Base-by-base conservation (phyloP, 805 yeast species). In the Yamadazyma olivae region DNA sequence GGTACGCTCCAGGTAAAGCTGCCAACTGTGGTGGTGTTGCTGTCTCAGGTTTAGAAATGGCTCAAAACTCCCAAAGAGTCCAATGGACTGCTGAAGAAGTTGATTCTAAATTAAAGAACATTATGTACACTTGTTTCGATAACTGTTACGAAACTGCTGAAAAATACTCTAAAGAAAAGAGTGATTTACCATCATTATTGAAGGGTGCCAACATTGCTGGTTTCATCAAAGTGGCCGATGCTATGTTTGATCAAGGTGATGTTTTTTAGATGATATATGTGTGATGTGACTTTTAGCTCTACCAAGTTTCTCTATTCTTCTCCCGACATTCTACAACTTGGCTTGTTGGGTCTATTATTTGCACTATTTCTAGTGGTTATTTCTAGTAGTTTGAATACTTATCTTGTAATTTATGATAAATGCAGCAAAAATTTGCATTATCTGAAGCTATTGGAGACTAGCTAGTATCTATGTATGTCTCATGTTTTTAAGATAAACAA, bases 1-100 rank as follows among this genome's bases (percentile, higher is more conserved):
- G 99, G 99, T 91, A 90, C 72, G 98, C 95, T 57, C 97, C 97
- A 63, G 98, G 97, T 71, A 91, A 91, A 80, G 97, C 97, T 53
- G 91, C 97, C 58, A 91, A 91, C 81, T 84, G 95, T 74, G 99
- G 98, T 74, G 99, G 99, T 81, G 99, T 91, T 54, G 95, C 96
- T 41, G 97, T 90, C 40, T 88, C 96, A 41, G 98, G 97, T 61
- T 78, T 91, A 51, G 99, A 91, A 77, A 93, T 91, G 99, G 97
- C 98, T 49, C 99, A 91, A 76, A 93, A 91, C 86, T 87, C 97
- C 41, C 95, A 84, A 64, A 85, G 97, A 76, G 79, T 81, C 50
- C 67, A 71, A 50, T 93, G 98, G 97, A 77, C 95, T 46, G 54
- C 81, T 42, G 96, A 89, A 75, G 88, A 87, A 72, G 98, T 91